Evolutionary conservation across 2,329 filamentous ascomycete genomes (phyloP), one percentile per base, ranked within the genome.

Genomic region (Penicillium sp.): DNA sequence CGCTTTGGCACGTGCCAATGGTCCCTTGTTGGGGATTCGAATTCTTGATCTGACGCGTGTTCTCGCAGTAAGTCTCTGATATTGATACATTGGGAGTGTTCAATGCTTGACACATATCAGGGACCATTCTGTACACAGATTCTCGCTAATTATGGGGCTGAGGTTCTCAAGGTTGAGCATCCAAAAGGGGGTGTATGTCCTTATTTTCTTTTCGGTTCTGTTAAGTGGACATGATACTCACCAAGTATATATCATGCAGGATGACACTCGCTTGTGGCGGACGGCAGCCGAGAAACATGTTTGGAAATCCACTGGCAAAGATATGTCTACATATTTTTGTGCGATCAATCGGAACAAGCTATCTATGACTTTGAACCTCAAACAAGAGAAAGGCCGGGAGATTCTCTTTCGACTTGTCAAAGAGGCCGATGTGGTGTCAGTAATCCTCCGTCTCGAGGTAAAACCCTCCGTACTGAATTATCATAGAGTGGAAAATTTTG

Each of bases 271-370:
- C 23, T 62, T 67, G 9, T 73, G 70, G 72, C 60, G 61, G 49
- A 63, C 64, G 6, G 52, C 57, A 29, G 68, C 59, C 6, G 70
- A 73, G 56, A 58, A 61, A 6, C 46, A 58, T 32, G 59, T 70
- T 5, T 69, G 68, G 62, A 68, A 62, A 27, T 56, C 46, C 39
- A 56, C 15, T 35, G 62, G 56, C 15, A 52, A 47, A 23, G 65
- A 71, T 10, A 76, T 74, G 41, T 77, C 75, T 1, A 67, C 70
- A 40, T 79, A 78, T 58, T 79, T 78, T 60, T 69, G 70, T 6
- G 68, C 73, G 2, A 67, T 79, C 25, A 79, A 79, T 40, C 70
- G 77, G 12, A 79, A 79, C 55, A 79, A 79, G 57, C 64, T 70
- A 9, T 77, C 73, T 9, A 64, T 79, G 12, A 64, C 69, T 0